These are phyloP conservation scores for Hypoxylon crocopeplum DNA, from an alignment of 495 filamentous ascomycete species.

Conservation along the genomic window DNA sequence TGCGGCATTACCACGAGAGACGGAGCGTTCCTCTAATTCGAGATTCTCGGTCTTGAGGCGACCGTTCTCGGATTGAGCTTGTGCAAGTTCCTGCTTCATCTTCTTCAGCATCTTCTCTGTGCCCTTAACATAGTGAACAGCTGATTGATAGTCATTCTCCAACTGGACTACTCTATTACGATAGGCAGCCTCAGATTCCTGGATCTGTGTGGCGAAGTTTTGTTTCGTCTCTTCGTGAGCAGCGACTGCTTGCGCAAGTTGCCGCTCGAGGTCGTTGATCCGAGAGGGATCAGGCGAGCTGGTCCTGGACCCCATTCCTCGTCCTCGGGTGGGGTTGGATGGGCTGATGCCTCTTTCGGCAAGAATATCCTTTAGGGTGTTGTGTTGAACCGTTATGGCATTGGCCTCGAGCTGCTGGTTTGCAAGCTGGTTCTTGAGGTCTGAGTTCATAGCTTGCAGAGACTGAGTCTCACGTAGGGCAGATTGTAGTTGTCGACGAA, in stretches of 20 bases:
- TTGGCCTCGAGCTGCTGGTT: constrained; percentile 87
- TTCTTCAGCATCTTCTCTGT: constrained; percentile 99
- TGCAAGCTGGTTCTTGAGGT: constrained; percentile 78
- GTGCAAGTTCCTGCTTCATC: constrained; percentile 93
- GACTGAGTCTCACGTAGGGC: constrained; percentile 80
- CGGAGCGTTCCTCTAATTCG: constrained; percentile 59
- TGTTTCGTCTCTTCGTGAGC: constrained; percentile 84
- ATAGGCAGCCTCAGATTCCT: constrained; percentile 84
- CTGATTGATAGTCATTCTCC: constrained; percentile 97
- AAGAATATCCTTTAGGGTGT: constrained; percentile 89
- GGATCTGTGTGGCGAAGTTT: constrained; percentile 74
- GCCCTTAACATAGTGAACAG: constrained; percentile 98
- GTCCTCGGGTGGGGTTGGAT: constrained; percentile 57
- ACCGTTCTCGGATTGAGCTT: constrained; percentile 86
- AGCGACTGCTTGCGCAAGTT: constrained; percentile 77
- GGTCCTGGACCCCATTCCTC: constrained; percentile 64
- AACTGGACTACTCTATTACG: constrained; percentile 91
- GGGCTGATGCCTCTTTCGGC: constrained; percentile 82
- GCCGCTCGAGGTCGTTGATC: constrained; percentile 88
- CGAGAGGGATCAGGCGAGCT: constrained; percentile 81
- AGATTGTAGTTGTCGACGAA: constrained; percentile 86
- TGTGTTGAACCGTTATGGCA: constrained; percentile 87
- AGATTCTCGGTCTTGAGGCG: constrained; percentile 82
- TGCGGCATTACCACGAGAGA: constrained; percentile 45
- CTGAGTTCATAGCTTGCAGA: constrained; percentile 75